These are phyloP conservation scores for Brachypodium distachyon DNA, from an alignment of 202 grass and related monocot species.

Conservation along the genomic window DNA sequence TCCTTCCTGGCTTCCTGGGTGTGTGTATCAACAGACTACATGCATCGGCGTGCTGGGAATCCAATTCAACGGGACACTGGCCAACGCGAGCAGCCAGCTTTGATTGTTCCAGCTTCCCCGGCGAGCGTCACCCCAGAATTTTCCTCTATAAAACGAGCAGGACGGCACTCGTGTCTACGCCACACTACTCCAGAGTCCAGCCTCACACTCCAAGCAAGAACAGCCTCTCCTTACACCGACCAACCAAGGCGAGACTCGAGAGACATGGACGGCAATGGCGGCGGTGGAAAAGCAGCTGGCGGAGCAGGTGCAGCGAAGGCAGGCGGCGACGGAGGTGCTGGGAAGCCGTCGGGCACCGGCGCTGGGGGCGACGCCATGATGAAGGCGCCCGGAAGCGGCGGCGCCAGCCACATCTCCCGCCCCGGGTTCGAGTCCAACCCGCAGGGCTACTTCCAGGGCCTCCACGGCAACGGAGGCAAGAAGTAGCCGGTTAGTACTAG, in stretches of 20 bases:
- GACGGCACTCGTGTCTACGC: background rate
- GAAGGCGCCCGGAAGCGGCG: constrained; percentile 4
- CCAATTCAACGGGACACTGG: too few species aligned
- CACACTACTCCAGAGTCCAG: too few species aligned
- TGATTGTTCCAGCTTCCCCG: background rate
- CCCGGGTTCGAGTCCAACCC: constrained; percentile 17
- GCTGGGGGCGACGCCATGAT: constrained; percentile 11
- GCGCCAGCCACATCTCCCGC: constrained; percentile 10
- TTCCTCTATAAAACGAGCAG: background rate
- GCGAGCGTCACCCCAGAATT: background rate
- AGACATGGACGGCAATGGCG: constrained; percentile 1
- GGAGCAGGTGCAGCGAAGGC: background rate
- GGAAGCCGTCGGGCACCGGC: background rate
- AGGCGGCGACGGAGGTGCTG: background rate
- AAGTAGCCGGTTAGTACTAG: background rate
- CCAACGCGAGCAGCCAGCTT: background rate
- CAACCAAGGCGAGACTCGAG: too few species aligned
- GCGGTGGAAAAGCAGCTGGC: background rate
- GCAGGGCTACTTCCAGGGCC: constrained; percentile 17
- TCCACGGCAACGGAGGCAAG: background rate
- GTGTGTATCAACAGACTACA: too few species aligned
- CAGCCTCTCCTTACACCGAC: background rate
- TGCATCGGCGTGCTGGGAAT: too few species aligned
- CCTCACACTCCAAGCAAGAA: background rate
- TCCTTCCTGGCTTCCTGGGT: too few species aligned